These are phyloP conservation scores for Quercus lobata DNA, from an alignment of 331 rosid species.

Conservation along the genomic window DNA sequence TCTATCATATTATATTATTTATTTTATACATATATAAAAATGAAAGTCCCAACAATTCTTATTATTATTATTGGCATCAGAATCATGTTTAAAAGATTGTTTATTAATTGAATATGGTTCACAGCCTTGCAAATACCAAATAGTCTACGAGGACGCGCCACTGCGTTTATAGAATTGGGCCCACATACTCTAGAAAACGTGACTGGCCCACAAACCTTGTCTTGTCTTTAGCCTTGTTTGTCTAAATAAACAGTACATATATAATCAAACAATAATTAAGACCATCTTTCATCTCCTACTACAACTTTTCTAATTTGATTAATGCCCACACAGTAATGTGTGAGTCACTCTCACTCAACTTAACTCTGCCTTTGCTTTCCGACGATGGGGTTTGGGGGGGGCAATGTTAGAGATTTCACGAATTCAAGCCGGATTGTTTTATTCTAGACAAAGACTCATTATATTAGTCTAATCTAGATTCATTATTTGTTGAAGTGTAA, in stretches of 20 bases:
- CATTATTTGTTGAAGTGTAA: no score
- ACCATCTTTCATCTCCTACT: background rate
- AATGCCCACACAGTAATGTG: background rate
- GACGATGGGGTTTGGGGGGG: no score
- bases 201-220: conserved; percentile 11
- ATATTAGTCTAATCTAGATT: no score
- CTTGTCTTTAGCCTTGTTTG: conserved; percentile 39
- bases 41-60: no score
- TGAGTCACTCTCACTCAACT: background rate
- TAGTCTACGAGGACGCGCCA: background rate
- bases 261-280: background rate
- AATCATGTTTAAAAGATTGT: no score
- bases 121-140: background rate
- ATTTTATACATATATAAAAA: no score
- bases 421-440: no score
- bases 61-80: no score
- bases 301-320: conserved; percentile 12
- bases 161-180: background rate
- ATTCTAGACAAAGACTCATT: no score
- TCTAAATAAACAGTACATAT: conserved; percentile 5
- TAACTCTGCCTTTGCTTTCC: background rate
- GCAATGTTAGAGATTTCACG: no score
- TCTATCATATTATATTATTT: no score
- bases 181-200: conserved; percentile 15
- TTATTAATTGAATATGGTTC: background rate